Conservation (phyloP, 108 stramenopile species). For the Schizochytrium sp. region DNA sequence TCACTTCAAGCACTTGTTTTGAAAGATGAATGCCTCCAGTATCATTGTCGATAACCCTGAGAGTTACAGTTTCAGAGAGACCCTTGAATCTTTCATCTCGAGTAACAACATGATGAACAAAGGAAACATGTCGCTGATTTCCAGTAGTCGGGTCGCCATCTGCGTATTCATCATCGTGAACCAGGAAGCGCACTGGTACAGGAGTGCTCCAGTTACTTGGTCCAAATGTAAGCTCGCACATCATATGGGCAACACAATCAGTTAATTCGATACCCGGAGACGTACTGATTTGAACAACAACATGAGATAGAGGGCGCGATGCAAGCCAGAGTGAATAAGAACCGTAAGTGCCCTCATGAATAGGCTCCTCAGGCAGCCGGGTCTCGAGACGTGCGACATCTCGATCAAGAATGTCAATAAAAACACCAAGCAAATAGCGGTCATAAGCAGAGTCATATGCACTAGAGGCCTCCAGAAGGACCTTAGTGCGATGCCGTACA, state of each 20-base stretch:
- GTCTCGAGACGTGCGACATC: conserved; percentile 29
- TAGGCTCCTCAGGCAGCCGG: not conserved
- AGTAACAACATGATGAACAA: not conserved
- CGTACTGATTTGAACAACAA: conserved; percentile 4
- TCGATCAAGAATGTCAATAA: conserved; percentile 41
- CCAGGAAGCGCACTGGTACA: not conserved
- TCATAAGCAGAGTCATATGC: not conserved
- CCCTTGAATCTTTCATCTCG: not conserved
- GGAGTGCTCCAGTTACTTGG: not conserved
- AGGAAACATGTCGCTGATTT: not conserved
- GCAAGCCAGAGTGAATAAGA: not conserved
- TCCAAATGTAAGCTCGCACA: not conserved
- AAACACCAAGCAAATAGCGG: not conserved
- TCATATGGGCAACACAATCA: not conserved
- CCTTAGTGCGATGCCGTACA: conserved; percentile 21
- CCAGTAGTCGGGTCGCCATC: not conserved
- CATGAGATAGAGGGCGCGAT: not conserved
- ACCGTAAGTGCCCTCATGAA: not conserved
- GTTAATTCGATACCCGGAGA: conserved; percentile 20
- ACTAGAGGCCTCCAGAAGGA: not conserved
- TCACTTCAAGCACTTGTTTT: not conserved
- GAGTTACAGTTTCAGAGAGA: not conserved
- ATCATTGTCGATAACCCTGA: conserved; percentile 2
- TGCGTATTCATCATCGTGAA: conserved; percentile 40
- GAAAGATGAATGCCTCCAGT: not conserved